Evolutionary conservation across 2,329 filamentous ascomycete species (phyloP), one percentile per base, ranked within the genome.

Genomic region (Metarhizium sp.): DNA sequence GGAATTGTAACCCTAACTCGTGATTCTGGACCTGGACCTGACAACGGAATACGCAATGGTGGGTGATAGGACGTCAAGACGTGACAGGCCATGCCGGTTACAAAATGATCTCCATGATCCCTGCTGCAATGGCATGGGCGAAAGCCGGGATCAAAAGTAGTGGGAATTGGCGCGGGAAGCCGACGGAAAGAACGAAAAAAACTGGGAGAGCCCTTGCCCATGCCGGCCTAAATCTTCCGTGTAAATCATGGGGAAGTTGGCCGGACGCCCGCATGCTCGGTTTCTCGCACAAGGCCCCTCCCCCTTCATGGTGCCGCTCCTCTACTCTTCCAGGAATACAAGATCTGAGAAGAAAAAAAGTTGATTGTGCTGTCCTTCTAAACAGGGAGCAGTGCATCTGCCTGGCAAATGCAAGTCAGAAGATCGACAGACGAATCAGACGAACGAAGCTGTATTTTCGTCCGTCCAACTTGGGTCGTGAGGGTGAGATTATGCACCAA

Each of bases 401-500:
- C 10, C 45, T 30, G 45, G 45, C 18, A 29, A 13, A 30, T 11
- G 45, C 25, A 30, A 30, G 20, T 30, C 18, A 16, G 45, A 30
- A 47, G 49, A 55, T 52, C 49, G 34, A 51, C 53, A 30, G 34
- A 54, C 58, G 56, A 59, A 60, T 60, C 58, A 60, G 54, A 59
- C 53, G 50, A 46, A 56, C 50, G 43, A 50, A 47, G 45, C 42
- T 13, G 43, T 46, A 7, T 34, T 34, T 34, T 34, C 32, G 32
- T 11, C 6, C 7, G 32, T 34, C 32, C 32, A 34, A 8, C 32
- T 34, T 34, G 32, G 32, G 7, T 7, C 7, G 10, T 11, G 32
- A 34, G 32, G 32, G 43, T 20, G 38, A 36, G 25, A 50, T 34
- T 32, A 45, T 46, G 53, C 47, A 46, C 38, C 48, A 51, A 46